phyloP scores from a whole-genome alignment of 352 stramenopile genomes.

The Phytopythium litorale region DNA sequence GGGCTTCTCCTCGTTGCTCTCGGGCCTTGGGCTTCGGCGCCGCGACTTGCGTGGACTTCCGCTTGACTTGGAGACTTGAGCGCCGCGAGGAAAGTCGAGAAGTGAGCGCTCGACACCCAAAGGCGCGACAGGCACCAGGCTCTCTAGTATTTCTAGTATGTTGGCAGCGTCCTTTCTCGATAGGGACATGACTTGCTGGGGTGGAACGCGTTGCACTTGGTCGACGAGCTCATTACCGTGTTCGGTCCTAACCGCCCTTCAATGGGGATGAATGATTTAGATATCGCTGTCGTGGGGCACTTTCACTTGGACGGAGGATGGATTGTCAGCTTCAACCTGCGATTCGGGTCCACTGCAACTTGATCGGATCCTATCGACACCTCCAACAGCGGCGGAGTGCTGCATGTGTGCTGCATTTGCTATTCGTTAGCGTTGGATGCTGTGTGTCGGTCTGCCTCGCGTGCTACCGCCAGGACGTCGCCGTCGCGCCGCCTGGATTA shows the following conservation, averaged over 20 bases:
- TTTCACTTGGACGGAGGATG: neutral
- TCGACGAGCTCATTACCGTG: neutral
- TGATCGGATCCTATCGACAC: neutral
- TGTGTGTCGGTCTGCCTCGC: neutral
- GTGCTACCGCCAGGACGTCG: neutral
- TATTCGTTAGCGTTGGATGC: neutral
- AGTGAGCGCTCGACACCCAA: neutral
- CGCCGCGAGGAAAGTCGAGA: neutral
- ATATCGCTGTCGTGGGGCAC: neutral
- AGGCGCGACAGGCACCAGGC: neutral
- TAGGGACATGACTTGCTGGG: too few relatives aligned
- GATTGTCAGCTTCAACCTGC: too few relatives aligned
- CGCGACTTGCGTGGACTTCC: too few relatives aligned
- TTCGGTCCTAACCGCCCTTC: neutral
- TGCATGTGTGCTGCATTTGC: neutral
- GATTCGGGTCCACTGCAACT: neutral
- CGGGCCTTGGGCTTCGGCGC: too few relatives aligned
- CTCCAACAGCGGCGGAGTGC: neutral
- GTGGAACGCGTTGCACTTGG: neutral
- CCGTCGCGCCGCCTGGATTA: slow-evolving; percentile 16
- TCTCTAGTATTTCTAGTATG: too few relatives aligned
- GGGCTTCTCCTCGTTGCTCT: neutral
- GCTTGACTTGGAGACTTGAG: neutral
- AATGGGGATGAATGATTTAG: neutral
- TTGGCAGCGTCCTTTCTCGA: neutral